phyloP scores from a whole-genome alignment of 345 rosid species.

The Leavenworthia alabamica region DNA sequence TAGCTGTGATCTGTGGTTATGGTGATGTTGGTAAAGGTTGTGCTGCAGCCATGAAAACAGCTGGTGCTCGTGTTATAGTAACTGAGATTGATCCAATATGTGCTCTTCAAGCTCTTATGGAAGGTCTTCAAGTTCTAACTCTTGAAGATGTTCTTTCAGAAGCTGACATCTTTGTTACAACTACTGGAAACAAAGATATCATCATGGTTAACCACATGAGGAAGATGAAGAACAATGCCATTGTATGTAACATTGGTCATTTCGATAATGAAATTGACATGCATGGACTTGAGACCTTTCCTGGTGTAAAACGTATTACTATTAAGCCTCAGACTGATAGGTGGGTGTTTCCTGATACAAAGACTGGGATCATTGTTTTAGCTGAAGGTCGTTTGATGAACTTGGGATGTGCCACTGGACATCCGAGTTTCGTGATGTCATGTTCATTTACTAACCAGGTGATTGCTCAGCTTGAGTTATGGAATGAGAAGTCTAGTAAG shows the following conservation, averaged over 20 bases:
- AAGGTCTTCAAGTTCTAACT: constrained; percentile 52
- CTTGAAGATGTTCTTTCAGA: constrained; percentile 52
- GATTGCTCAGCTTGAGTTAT: constrained; percentile 60
- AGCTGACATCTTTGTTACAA: constrained; percentile 62
- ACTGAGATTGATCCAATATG: constrained; percentile 74
- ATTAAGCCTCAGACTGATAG: constrained; percentile 67
- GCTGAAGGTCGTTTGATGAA: constrained; percentile 72
- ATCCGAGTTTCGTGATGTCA: constrained; percentile 74
- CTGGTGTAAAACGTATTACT: constrained; percentile 59
- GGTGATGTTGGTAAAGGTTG: constrained; percentile 81
- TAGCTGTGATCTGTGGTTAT: constrained; percentile 59
- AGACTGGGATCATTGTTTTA: constrained; percentile 50
- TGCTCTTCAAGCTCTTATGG: constrained; percentile 74
- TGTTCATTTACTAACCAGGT: constrained; percentile 72
- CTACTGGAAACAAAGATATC: constrained; percentile 72
- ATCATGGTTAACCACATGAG: constrained; percentile 61
- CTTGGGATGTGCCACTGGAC: constrained; percentile 74
- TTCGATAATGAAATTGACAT: constrained; percentile 66
- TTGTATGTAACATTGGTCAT: constrained; percentile 71
- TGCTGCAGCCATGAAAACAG: constrained; percentile 59
- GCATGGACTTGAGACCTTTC: constrained; percentile 55
- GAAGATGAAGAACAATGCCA: constrained; percentile 69
- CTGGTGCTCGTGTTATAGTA: constrained; percentile 64
- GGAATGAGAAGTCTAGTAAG: constrained; percentile 47
- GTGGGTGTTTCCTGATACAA: constrained; percentile 48